These are phyloP conservation scores for Hypoxylon lenormandii DNA, from an alignment of 495 filamentous ascomycete genomes.

Conservation along the genomic window DNA sequence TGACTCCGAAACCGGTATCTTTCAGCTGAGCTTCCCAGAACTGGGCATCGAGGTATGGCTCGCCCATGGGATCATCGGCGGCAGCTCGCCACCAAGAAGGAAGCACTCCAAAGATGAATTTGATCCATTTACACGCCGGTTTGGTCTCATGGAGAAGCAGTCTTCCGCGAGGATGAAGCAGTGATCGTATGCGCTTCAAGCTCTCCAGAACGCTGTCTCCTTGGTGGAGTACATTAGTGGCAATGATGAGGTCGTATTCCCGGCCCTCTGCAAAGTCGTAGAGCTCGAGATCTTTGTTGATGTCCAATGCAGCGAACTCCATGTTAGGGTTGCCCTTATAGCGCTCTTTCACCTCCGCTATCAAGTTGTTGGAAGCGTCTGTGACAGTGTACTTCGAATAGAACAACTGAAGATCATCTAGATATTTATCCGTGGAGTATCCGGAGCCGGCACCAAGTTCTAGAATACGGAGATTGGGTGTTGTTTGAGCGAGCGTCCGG, in stretches of 20 bases:
- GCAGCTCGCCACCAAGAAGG: conserved; percentile 59
- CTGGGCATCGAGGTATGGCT: conserved; percentile 50
- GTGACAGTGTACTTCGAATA: conserved; percentile 40
- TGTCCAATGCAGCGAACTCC: conserved; percentile 48
- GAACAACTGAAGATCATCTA: no score
- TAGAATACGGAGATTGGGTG: conserved; percentile 49
- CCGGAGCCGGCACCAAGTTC: conserved; percentile 52
- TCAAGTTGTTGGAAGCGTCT: conserved; percentile 26
- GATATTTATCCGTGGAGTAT: no score
- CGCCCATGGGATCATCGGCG: conserved; percentile 43
- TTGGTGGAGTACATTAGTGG: conserved; percentile 54
- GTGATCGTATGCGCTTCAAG: conserved; percentile 51
- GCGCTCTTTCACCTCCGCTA: no score
- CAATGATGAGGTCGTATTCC: conserved; percentile 46
- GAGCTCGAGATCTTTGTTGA: conserved; percentile 47
- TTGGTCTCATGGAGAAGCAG: conserved; percentile 38
- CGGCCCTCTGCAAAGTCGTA: no score
- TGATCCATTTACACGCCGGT: conserved; percentile 32
- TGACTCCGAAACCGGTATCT: conserved; percentile 48
- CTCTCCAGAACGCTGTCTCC: conserved; percentile 52
- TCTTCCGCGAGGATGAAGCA: conserved; percentile 53
- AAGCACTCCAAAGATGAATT: conserved; percentile 49
- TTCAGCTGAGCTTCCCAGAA: conserved; percentile 53
- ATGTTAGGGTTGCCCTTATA: no score
- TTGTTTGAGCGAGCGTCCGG: conserved; percentile 43